A percentile compares a stretch with the other conserved stretches of the same genome.
phyloP scores from a whole-genome alignment of 371 early-diverging fungal genomes.

The Sanchytrium tribonematis region DNA sequence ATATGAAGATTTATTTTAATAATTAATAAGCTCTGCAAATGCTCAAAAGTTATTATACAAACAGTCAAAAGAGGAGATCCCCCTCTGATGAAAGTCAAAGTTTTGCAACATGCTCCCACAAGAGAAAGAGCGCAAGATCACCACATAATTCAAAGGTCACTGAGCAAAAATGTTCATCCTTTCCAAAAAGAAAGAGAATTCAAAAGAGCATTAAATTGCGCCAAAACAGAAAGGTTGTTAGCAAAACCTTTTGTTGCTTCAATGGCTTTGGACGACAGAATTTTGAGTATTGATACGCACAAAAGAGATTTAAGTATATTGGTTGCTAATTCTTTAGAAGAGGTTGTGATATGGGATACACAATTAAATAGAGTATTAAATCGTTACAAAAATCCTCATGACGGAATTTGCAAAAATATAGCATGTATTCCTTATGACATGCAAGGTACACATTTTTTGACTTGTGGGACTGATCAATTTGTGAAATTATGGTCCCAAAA shows the following conservation, averaged over 20 bases:
- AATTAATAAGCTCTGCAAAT: no score
- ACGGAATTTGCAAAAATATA: slow-evolving; percentile 48
- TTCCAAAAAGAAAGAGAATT: slow-evolving; percentile 91
- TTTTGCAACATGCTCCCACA: slow-evolving; percentile 46
- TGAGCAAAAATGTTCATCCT: slow-evolving; percentile 73
- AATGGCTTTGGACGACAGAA: slow-evolving; percentile 13
- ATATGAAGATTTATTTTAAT: no score
- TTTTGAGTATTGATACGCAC: not conserved
- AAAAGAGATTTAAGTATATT: not conserved
- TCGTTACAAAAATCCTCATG: slow-evolving; percentile 25
- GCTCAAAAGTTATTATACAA: no score
- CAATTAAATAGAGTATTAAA: not conserved
- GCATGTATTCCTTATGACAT: slow-evolving; percentile 27
- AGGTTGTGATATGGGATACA: not conserved
- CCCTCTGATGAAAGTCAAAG: slow-evolving; percentile 40
- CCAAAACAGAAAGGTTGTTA: slow-evolving; percentile 85
- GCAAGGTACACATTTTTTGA: slow-evolving; percentile 4
- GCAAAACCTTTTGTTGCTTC: slow-evolving; percentile 91
- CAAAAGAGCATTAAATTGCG: slow-evolving; percentile 77
- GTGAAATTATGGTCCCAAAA: slow-evolving; percentile 50
- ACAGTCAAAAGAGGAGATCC: no score
- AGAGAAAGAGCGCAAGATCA: slow-evolving; percentile 64
- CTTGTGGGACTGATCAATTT: slow-evolving; percentile 27
- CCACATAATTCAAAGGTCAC: slow-evolving; percentile 58
- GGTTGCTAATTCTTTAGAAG: not conserved